phyloP scores from a whole-genome alignment of 2,329 filamentous ascomycete species.

The Beauveria medogensis region DNA sequence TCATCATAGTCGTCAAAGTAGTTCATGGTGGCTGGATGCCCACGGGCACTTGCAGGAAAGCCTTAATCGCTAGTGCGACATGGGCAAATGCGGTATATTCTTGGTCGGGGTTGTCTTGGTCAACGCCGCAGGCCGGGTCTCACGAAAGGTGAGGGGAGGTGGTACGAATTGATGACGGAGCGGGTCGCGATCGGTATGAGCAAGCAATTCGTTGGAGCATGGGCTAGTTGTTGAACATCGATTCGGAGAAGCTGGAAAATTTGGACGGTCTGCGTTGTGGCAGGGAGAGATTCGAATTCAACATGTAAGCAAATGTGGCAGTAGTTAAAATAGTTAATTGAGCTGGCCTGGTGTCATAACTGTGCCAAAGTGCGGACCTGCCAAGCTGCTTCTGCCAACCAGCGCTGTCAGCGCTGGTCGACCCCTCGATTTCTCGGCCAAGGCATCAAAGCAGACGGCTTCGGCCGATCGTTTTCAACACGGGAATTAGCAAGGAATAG shows the following conservation, averaged over 20 bases:
- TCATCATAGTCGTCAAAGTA: constrained; percentile 9
- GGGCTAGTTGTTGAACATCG: neutral
- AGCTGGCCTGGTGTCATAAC: neutral
- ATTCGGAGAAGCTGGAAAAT: neutral
- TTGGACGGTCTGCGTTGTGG: neutral
- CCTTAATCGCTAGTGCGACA: neutral
- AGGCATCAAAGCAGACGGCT: neutral
- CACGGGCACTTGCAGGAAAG: constrained; percentile 4
- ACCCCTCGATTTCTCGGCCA: neutral
- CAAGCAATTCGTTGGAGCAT: neutral
- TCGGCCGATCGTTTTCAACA: neutral
- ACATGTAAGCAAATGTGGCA: neutral
- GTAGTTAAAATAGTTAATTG: neutral
- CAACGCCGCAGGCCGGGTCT: neutral
- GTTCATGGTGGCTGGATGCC: constrained; percentile 6
- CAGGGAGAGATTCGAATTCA: neutral
- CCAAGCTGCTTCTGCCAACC: neutral
- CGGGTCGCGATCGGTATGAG: neutral
- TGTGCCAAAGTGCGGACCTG: neutral
- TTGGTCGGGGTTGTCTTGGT: neutral
- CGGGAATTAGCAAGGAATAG: constrained; percentile 3
- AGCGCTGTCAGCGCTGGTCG: neutral
- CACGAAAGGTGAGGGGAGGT: constrained; percentile 1
- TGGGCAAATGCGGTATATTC: neutral
- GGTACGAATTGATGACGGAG: neutral